phyloP scores from a whole-genome alignment of 352 stramenopile genomes.

The Pythium pectinolyticum region DNA sequence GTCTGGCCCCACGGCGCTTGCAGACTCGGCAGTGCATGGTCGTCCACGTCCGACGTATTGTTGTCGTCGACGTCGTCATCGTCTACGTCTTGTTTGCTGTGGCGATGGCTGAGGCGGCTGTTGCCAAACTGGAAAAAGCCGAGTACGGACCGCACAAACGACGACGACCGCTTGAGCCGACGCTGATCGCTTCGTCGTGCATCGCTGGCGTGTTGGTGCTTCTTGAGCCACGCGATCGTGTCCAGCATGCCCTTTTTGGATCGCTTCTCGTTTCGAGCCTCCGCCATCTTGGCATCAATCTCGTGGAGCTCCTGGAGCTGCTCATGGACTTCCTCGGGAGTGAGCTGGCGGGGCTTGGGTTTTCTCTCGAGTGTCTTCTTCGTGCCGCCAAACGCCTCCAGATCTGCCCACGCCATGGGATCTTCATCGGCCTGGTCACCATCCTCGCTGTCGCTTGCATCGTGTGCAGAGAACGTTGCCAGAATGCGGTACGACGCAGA shows the following conservation, averaged over 20 bases:
- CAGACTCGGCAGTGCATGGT: slow-evolving; percentile 32
- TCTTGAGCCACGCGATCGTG: slow-evolving; percentile 73
- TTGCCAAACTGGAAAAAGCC: slow-evolving; percentile 41
- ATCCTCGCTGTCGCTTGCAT: slow-evolving; percentile 2
- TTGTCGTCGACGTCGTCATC: slow-evolving; percentile 17
- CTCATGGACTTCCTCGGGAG: slow-evolving; percentile 31
- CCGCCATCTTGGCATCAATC: slow-evolving; percentile 31
- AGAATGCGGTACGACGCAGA: slow-evolving; percentile 37
- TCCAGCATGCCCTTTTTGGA: slow-evolving; percentile 50
- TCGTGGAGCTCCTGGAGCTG: slow-evolving; percentile 32
- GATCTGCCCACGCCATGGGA: slow-evolving; percentile 48
- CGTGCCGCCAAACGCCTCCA: slow-evolving; percentile 45
- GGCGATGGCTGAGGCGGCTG: slow-evolving; percentile 16
- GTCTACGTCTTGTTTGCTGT: background rate
- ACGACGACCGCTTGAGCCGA: slow-evolving; percentile 47
- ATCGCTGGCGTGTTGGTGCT: slow-evolving; percentile 43
- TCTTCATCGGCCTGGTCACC: slow-evolving; percentile 30
- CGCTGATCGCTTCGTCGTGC: slow-evolving; percentile 34
- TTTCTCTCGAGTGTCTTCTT: slow-evolving; percentile 48
- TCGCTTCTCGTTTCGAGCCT: slow-evolving; percentile 20
- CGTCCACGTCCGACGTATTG: slow-evolving; percentile 11
- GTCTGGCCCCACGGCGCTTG: slow-evolving; percentile 47
- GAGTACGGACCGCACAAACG: slow-evolving; percentile 64
- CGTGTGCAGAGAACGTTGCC: slow-evolving; percentile 18
- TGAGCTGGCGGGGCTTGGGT: slow-evolving; percentile 31